Conservation (phyloP, 108 stramenopile genomes). For the Schizochytrium sp. region DNA sequence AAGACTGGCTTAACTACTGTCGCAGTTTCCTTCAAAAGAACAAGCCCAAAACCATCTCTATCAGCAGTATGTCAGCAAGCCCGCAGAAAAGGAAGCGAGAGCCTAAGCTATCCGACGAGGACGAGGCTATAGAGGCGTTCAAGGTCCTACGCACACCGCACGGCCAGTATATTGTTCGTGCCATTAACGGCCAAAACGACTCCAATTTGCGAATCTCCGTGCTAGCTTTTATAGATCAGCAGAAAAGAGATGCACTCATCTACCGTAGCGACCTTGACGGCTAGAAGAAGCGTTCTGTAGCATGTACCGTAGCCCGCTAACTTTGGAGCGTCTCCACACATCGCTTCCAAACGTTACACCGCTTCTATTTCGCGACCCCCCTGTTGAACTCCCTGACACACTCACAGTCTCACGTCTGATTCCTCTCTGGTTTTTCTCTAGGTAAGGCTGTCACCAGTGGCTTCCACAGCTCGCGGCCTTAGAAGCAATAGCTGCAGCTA, state of each 20-base stretch:
- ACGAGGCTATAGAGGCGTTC: background rate
- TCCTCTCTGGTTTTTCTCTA: no score
- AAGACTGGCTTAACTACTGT: slow-evolving; percentile 30
- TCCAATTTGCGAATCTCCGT: background rate
- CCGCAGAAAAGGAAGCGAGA: no score
- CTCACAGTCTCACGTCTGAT: no score
- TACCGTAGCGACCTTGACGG: background rate
- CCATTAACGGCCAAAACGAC: background rate
- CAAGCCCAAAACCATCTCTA: background rate
- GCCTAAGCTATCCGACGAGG: background rate
- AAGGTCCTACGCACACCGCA: background rate
- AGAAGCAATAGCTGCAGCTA: no score
- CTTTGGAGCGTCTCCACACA: no score
- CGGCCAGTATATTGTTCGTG: background rate
- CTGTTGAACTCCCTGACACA: no score
- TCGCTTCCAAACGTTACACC: no score
- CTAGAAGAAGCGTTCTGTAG: background rate
- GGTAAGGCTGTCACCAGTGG: no score
- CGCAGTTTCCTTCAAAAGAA: background rate
- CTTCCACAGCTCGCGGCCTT: no score
- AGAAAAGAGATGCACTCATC: background rate
- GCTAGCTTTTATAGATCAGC: background rate
- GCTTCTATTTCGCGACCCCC: no score
- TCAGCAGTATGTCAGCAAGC: no score
- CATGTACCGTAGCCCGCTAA: no score